phyloP scores from a whole-genome alignment of 140 eudicot species.

The Oenanthe javanica region DNA sequence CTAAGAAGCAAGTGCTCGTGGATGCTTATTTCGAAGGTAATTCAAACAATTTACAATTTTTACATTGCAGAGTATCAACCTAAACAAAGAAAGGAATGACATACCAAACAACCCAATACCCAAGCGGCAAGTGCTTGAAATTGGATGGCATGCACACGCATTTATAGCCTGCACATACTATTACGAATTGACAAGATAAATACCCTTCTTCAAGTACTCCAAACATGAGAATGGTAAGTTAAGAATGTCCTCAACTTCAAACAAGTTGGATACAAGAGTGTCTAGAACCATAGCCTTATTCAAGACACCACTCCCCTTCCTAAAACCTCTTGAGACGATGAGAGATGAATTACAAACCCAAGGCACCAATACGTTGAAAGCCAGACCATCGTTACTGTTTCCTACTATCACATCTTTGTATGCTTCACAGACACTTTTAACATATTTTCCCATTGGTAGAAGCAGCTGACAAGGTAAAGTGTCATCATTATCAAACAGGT shows the following conservation, averaged over 20 bases:
- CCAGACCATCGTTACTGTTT: slow-evolving; percentile 30
- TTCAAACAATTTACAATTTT: neutral
- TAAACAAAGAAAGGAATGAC: neutral
- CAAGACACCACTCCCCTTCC: slow-evolving; percentile 14
- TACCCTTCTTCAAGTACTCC: slow-evolving; percentile 52
- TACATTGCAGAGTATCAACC: neutral
- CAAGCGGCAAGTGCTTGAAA: too few relatives aligned
- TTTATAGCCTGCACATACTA: slow-evolving; percentile 4
- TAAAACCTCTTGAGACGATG: slow-evolving; percentile 65
- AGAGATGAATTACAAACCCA: slow-evolving; percentile 85
- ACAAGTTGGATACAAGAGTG: slow-evolving; percentile 33
- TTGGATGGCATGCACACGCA: too few relatives aligned
- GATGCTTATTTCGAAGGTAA: neutral
- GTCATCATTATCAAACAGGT: slow-evolving; percentile 14
- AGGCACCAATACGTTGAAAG: slow-evolving; percentile 56
- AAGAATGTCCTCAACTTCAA: slow-evolving; percentile 40
- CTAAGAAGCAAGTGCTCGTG: neutral
- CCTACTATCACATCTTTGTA: slow-evolving; percentile 57
- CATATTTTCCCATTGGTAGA: slow-evolving; percentile 64
- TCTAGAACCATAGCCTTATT: slow-evolving; percentile 38
- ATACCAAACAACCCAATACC: neutral
- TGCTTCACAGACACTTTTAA: slow-evolving; percentile 48
- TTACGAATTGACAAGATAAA: slow-evolving; percentile 30
- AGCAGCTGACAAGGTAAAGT: slow-evolving; percentile 4
- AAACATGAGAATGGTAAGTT: slow-evolving; percentile 67